Conservation (phyloP, 2,329 filamentous ascomycete species). For the Ilyonectria destructans region DNA sequence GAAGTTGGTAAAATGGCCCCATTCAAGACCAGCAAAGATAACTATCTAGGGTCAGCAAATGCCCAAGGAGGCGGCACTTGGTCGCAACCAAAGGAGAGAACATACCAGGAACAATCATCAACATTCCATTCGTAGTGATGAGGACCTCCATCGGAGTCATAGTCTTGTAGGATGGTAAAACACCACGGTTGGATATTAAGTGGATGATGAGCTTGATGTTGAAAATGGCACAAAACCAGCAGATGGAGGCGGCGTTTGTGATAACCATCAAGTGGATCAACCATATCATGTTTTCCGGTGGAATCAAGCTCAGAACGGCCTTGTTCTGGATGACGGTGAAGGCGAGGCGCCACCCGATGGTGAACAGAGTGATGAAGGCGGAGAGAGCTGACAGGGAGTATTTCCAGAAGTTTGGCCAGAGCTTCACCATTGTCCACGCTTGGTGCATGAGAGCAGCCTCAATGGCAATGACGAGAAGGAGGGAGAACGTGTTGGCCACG, state of each 20-base stretch:
- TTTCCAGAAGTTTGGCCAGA: conserved; percentile 62
- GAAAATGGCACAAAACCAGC: conserved; percentile 72
- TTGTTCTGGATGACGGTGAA: conserved; percentile 57
- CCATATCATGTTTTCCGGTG: conserved; percentile 53
- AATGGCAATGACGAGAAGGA: conserved; percentile 63
- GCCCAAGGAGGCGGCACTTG: background rate
- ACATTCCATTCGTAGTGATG: conserved; percentile 69
- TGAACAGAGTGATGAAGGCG: conserved; percentile 52
- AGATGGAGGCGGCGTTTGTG: conserved; percentile 60
- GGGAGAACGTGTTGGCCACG: conserved; percentile 59
- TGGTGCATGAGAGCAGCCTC: conserved; percentile 67
- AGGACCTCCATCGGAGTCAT: conserved; percentile 70
- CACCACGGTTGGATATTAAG: conserved; percentile 62
- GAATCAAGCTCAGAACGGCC: conserved; percentile 45
- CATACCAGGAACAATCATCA: conserved; percentile 72
- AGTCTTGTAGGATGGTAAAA: conserved; percentile 61
- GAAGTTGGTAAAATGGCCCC: conserved; percentile 60
- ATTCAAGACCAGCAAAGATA: conserved; percentile 67
- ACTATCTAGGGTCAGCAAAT: conserved; percentile 53
- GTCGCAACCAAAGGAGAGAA: conserved; percentile 6
- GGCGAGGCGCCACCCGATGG: conserved; percentile 53
- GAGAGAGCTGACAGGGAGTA: conserved; percentile 53
- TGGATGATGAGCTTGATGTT: conserved; percentile 67
- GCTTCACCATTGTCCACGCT: conserved; percentile 67
- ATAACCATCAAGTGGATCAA: conserved; percentile 58